Percentiles rank a stretch among this genome's conserved stretches.
Conservation (phyloP, 2,329 filamentous ascomycete species). For the Harringtonia aguacate region DNA sequence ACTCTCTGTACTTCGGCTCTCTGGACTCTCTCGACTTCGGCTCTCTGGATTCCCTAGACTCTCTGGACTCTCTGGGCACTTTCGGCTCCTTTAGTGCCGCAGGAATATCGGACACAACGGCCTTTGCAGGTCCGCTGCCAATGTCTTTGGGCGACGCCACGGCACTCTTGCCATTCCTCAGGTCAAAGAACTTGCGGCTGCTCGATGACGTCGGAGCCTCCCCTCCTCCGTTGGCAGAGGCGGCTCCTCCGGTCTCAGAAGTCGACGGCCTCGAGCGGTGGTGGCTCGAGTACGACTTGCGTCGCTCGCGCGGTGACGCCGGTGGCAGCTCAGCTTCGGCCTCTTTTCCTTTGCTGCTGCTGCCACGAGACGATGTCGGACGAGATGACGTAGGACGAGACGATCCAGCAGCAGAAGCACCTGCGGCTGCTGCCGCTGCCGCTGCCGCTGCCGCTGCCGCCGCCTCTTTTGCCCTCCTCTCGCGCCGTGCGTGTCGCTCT, state of each 20-base stretch:
- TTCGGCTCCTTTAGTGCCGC: too few species aligned
- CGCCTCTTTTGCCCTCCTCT: constrained; percentile 17
- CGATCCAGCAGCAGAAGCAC: constrained; percentile 13
- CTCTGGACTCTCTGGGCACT: too few species aligned
- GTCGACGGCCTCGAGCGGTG: constrained; percentile 10
- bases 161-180: constrained; percentile 17
- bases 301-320: neutral
- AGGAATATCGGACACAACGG: too few species aligned
- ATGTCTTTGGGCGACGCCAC: constrained; percentile 4
- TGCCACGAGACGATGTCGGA: constrained; percentile 7
- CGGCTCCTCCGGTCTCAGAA: neutral
- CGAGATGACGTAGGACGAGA: too few species aligned
- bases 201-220: constrained; percentile 5
- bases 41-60: too few species aligned
- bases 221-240: too few species aligned
- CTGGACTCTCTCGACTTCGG: constrained; percentile 1
- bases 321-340: constrained; percentile 9
- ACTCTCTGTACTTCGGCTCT: neutral
- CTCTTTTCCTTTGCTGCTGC: constrained; percentile 13
- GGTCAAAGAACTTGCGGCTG: constrained; percentile 18
- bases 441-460: neutral
- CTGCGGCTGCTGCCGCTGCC: constrained; percentile 12
- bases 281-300: neutral
- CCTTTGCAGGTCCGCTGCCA: too few species aligned
- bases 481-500: constrained; percentile 28